A percentile compares a stretch with the other conserved stretches of the same genome.
Conservation (phyloP, 2,329 filamentous ascomycete genomes). For the Eutypella sp. region DNA sequence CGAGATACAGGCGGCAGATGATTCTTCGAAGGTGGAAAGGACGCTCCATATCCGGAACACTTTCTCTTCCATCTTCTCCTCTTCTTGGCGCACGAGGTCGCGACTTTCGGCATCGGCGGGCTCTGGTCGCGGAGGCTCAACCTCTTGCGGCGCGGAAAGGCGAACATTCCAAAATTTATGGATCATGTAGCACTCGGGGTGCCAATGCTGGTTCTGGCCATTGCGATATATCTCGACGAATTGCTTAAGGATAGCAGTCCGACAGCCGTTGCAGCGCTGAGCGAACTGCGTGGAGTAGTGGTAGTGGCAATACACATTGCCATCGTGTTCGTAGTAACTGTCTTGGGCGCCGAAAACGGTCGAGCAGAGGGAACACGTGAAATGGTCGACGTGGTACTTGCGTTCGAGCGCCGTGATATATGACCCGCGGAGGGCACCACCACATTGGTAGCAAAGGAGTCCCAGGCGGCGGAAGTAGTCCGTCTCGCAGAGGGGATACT, state of each 20-base stretch:
- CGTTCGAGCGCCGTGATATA: slow-evolving; percentile 97
- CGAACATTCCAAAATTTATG: slow-evolving; percentile 99
- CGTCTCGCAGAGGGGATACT: slow-evolving; percentile 95
- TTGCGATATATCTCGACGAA: slow-evolving; percentile 99
- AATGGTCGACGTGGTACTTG: slow-evolving; percentile 99
- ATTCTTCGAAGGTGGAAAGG: slow-evolving; percentile 93
- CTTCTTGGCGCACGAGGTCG: slow-evolving; percentile 72
- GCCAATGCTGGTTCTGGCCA: slow-evolving; percentile 98
- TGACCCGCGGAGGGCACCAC: slow-evolving; percentile 86
- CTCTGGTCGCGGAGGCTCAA: slow-evolving; percentile 38
- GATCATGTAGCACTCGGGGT: slow-evolving; percentile 99
- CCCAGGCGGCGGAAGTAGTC: slow-evolving; percentile 95
- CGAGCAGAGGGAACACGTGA: slow-evolving; percentile 93
- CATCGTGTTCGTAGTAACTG: slow-evolving; percentile 97
- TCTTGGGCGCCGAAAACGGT: slow-evolving; percentile 98
- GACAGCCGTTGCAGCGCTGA: slow-evolving; percentile 92
- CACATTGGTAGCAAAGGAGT: slow-evolving; percentile 86
- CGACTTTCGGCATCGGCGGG: slow-evolving; percentile 57
- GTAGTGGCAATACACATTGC: slow-evolving; percentile 95
- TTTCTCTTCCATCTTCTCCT: slow-evolving; percentile 95
- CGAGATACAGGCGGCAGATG: slow-evolving; percentile 94
- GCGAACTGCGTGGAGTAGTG: slow-evolving; percentile 98
- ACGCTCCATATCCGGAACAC: slow-evolving; percentile 98
- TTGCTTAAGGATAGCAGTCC: slow-evolving; percentile 95
- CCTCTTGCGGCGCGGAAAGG: slow-evolving; percentile 58